A percentile compares a stretch with the other conserved stretches of the same genome.
Evolutionary conservation across 768 basidiomycete species (phyloP).

Genomic region (Tephrocybe rancida): DNA sequence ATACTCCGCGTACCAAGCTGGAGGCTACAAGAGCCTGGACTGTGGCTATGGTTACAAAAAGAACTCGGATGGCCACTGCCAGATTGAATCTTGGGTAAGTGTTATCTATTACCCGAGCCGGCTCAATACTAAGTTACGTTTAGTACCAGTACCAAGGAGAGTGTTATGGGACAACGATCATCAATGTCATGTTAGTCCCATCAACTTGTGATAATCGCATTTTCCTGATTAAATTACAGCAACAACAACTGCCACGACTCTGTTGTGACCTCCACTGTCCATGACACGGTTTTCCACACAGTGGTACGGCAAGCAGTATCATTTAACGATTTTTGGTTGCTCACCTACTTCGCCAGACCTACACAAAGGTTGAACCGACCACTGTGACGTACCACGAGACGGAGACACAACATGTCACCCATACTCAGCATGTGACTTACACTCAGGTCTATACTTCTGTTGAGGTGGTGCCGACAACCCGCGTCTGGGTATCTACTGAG

Average conservation of each 20-base stretch:
- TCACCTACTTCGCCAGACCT: conserved; percentile 14
- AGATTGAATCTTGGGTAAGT: conserved; percentile 57
- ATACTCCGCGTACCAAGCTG: conserved; percentile 59
- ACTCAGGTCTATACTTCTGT: conserved; percentile 54
- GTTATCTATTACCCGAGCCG: background rate
- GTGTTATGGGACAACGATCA: conserved; percentile 69
- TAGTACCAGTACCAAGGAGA: conserved; percentile 45
- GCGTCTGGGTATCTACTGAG: conserved; percentile 68
- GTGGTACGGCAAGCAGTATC: conserved; percentile 16
- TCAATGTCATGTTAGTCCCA: conserved; percentile 32
- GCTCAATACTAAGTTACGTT: conserved; percentile 5
- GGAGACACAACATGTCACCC: conserved; percentile 31
- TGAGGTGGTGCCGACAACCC: conserved; percentile 61
- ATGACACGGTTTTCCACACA: conserved; percentile 33
- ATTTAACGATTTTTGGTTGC: background rate
- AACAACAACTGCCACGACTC: conserved; percentile 27
- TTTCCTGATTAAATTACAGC: conserved; percentile 10
- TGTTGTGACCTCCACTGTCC: conserved; percentile 39
- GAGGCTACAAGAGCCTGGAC: conserved; percentile 65
- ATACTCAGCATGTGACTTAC: conserved; percentile 42
- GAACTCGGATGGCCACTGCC: conserved; percentile 56
- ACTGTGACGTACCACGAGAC: conserved; percentile 45
- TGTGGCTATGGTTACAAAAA: conserved; percentile 76
- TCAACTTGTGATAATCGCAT: background rate
- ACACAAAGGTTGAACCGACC: conserved; percentile 39